These are phyloP conservation scores for Agastache rugosa DNA, from an alignment of 257 asterid species.

Conservation along the genomic window DNA sequence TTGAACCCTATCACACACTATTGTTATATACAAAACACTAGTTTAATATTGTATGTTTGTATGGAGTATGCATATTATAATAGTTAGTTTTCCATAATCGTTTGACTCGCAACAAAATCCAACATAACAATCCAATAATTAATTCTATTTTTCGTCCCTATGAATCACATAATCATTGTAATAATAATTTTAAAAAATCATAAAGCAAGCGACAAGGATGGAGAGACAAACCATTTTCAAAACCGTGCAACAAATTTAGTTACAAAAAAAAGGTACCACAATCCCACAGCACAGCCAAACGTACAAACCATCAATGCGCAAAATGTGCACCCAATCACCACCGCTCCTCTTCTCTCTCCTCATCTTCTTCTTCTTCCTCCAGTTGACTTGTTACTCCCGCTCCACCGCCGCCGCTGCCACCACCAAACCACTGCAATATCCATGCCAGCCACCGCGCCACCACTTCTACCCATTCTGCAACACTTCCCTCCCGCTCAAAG, in stretches of 20 bases:
- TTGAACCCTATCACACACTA: too few relatives aligned
- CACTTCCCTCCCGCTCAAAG: constrained; percentile 51
- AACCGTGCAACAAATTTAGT: neutral
- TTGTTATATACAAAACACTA: too few relatives aligned
- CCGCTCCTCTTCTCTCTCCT: constrained; percentile 28
- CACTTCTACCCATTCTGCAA: constrained; percentile 65
- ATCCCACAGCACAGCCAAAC: neutral
- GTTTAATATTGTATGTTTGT: too few relatives aligned
- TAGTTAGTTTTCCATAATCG: too few relatives aligned
- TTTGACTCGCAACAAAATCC: neutral
- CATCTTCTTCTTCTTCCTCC: constrained; percentile 19
- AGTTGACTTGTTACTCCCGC: neutral
- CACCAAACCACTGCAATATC: constrained; percentile 34
- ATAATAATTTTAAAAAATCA: neutral
- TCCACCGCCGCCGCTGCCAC: neutral
- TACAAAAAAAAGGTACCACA: neutral
- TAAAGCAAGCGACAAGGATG: neutral
- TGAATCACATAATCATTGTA: neutral
- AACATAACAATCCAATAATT: neutral
- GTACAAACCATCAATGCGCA: constrained; percentile 16
- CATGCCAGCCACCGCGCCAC: constrained; percentile 67
- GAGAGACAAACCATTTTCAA: neutral
- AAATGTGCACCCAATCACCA: neutral
- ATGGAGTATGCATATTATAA: too few relatives aligned
- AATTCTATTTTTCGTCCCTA: neutral